These are phyloP conservation scores for Chalaropsis thielavioides DNA, from an alignment of 2,329 filamentous ascomycete species.

Conservation along the genomic window DNA sequence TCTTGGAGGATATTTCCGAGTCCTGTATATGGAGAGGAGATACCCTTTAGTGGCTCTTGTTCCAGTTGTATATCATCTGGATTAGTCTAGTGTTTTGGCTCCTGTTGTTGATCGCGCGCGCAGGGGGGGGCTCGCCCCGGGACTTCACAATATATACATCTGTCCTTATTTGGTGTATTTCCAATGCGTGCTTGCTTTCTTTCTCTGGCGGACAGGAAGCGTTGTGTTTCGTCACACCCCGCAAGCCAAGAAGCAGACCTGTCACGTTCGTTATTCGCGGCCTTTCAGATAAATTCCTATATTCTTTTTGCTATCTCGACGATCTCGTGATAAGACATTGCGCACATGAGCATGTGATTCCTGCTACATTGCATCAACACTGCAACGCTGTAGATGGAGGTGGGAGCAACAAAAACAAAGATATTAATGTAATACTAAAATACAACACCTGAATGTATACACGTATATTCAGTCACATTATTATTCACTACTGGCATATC, in stretches of 20 bases:
- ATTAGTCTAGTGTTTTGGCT: neutral
- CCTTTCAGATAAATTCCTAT: neutral
- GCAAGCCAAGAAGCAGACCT: too few relatives aligned
- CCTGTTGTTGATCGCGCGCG: neutral
- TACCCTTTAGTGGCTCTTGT: neutral
- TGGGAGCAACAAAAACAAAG: neutral
- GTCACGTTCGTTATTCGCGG: too few relatives aligned
- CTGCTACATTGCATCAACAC: neutral
- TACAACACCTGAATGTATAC: neutral
- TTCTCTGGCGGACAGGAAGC: too few relatives aligned
- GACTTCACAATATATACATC: neutral
- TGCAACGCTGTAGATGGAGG: neutral
- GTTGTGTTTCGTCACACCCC: too few relatives aligned
- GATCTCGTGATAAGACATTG: neutral
- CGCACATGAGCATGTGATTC: neutral
- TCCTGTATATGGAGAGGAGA: neutral
- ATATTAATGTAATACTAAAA: neutral
- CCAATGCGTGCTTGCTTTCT: too few relatives aligned
- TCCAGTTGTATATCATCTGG: neutral
- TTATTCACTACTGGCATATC: too few relatives aligned
- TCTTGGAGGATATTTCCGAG: neutral
- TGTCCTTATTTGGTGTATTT: too few relatives aligned
- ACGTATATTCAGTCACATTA: neutral
- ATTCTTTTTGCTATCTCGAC: neutral
- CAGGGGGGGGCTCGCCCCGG: too few relatives aligned